Evolutionary conservation across 2,329 filamentous ascomycete species (phyloP), one percentile per base, ranked within the genome.

Genomic region (Exophiala dermatitidis): DNA sequence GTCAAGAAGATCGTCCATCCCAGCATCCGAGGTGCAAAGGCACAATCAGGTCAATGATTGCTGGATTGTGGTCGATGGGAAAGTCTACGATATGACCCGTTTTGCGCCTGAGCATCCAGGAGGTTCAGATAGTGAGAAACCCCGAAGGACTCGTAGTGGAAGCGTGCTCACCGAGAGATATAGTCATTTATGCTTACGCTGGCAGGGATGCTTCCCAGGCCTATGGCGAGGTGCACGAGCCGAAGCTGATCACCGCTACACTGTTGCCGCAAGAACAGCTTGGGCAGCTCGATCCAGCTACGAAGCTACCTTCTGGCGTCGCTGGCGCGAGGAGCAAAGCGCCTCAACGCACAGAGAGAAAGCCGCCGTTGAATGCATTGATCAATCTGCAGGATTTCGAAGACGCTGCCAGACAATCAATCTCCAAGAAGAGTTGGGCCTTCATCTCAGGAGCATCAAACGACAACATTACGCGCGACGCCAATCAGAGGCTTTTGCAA

Each of bases 21-120:
- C 52, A 29, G 54, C 50, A 2, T 41, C 47, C n/a, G 44, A 49
- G 19, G 48, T 57, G 8, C 54, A 57, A 34, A 50, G 42, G 26
- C 79, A 83, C 62, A 77, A 72, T 50, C 71, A 65, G 8, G 60
- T 69, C 28, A 60, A 73, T 50, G 67, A 82, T 59, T 75, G 78
- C 62, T 88, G 84, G 84, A 78, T 87, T 56, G 82, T 85, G 12
- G 77, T 88, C n/a, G 78, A 86, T 65, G 78, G 78, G 41, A 77
- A 78, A 61, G 81, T 86, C 28, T 86, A 83, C 70, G 81, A 87
- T 66, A 68, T 88, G 46, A 83, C 80, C 19, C 74, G 80, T 10
- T 87, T 87, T 65, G 73, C 81, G 5, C 76, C 77, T 26, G 73
- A 81, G 55, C 81, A 84, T 65, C 80, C 81, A 5, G 80, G 81